Conservation (phyloP, 164 flowering plant species). For the Stephania japonica region DNA sequence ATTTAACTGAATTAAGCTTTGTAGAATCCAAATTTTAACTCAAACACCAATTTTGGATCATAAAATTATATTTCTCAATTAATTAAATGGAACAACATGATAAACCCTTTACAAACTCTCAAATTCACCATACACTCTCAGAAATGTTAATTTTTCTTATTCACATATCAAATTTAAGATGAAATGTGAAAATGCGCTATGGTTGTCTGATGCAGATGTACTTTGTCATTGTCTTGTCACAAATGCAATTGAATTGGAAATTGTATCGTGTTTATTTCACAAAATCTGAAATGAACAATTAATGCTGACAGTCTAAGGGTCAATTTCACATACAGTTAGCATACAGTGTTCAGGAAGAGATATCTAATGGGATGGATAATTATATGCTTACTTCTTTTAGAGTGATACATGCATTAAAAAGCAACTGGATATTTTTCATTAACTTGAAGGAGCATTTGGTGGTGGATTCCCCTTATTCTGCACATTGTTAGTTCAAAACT, state of each 20-base stretch:
- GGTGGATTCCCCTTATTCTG: conserved; percentile 15
- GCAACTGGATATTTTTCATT: neutral
- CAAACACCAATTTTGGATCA: no score
- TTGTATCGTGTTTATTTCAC: neutral
- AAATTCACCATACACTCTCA: no score
- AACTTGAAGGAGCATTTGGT: conserved; percentile 10
- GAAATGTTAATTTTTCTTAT: no score
- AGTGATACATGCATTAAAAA: neutral
- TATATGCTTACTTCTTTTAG: neutral
- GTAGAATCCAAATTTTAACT: no score
- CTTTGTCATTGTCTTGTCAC: no score
- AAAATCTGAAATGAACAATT: neutral
- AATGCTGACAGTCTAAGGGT: neutral
- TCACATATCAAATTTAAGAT: neutral
- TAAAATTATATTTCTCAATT: no score
- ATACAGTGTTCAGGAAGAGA: neutral
- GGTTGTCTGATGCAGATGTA: neutral
- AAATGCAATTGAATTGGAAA: neutral
- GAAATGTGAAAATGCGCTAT: neutral
- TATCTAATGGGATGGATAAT: neutral
- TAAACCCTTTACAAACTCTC: no score
- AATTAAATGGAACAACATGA: no score
- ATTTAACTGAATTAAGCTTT: no score
- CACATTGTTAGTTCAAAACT: neutral
- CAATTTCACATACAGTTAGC: neutral